These are phyloP conservation scores for Lactarius akahatsu DNA, from an alignment of 768 basidiomycete genomes.

Conservation along the genomic window DNA sequence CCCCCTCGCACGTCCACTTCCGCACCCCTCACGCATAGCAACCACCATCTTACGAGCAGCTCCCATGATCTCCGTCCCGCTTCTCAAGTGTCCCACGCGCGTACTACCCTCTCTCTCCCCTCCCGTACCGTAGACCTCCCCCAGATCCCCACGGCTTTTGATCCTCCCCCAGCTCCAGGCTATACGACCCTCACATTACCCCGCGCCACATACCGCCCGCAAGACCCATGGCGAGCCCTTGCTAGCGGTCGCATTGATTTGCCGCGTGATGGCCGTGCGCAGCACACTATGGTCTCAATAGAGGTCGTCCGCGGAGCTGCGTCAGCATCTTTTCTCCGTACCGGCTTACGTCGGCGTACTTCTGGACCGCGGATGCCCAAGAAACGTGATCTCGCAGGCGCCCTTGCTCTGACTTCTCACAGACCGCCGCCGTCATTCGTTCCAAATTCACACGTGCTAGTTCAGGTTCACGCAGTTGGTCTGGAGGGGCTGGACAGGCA, in stretches of 20 bases:
- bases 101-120: slow-evolving; percentile 11
- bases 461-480: slow-evolving; percentile 90
- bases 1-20: slow-evolving; percentile 31
- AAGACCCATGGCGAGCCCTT: slow-evolving; percentile 38
- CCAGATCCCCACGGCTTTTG: slow-evolving; percentile 33
- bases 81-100: slow-evolving; percentile 22
- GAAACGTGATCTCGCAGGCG: slow-evolving; percentile 30
- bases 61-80: slow-evolving; percentile 13
- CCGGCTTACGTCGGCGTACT: slow-evolving; percentile 20
- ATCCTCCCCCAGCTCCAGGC: slow-evolving; percentile 30
- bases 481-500: slow-evolving; percentile 72
- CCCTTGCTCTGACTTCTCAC: slow-evolving; percentile 36
- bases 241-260: slow-evolving; percentile 63
- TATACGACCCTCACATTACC: slow-evolving; percentile 48
- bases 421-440: slow-evolving; percentile 70
- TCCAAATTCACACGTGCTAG: slow-evolving; percentile 64
- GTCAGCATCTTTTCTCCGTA: slow-evolving; percentile 15
- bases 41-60: slow-evolving; percentile 7
- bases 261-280: slow-evolving; percentile 73
- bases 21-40: slow-evolving; percentile 5
- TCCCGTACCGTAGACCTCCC: slow-evolving; percentile 36
- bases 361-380: slow-evolving; percentile 10
- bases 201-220: slow-evolving; percentile 44
- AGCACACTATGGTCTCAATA: slow-evolving; percentile 86
- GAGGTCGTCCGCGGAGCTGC: slow-evolving; percentile 63